A percentile compares a stretch with the other conserved stretches of the same genome.
These are phyloP conservation scores for Podospora australis DNA, from an alignment of 495 filamentous ascomycete species.

Conservation along the genomic window DNA sequence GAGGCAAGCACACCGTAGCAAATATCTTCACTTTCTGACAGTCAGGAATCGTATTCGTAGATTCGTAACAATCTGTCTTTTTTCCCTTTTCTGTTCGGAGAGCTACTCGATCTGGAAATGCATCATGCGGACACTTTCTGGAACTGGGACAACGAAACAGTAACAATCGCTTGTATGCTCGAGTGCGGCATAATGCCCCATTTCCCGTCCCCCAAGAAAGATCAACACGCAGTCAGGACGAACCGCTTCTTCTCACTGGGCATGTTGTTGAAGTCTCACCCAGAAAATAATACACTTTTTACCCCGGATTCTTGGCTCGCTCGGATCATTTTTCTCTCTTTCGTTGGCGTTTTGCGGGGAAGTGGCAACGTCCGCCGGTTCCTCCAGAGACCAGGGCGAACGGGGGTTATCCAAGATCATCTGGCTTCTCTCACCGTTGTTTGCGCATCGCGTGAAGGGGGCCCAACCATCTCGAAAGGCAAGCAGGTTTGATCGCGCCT, in stretches of 20 bases:
- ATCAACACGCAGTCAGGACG: background rate
- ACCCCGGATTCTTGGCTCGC: conserved; percentile 7
- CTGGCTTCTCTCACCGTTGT: background rate
- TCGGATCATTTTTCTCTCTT: background rate
- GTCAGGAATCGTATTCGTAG: too few species aligned
- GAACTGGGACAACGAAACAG: background rate
- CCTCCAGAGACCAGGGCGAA: background rate
- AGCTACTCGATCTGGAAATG: conserved; percentile 11
- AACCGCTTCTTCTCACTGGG: background rate
- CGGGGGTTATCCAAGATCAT: background rate
- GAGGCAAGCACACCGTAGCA: too few species aligned
- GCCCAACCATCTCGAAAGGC: too few species aligned
- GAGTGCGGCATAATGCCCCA: too few species aligned
- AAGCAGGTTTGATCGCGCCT: too few species aligned
- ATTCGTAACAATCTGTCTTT: background rate
- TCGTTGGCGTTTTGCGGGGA: background rate
- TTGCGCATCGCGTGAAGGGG: too few species aligned
- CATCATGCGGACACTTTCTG: conserved; percentile 19
- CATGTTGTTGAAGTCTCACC: background rate
- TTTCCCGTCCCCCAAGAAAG: background rate
- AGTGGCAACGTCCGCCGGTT: background rate
- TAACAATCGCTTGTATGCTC: background rate
- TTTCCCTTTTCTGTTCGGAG: background rate
- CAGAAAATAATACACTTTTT: background rate
- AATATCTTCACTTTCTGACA: too few species aligned